A percentile compares a stretch with the other conserved stretches of the same genome.
Conservation (phyloP, 2,329 filamentous ascomycete genomes). For the Ophiostoma populinum region DNA sequence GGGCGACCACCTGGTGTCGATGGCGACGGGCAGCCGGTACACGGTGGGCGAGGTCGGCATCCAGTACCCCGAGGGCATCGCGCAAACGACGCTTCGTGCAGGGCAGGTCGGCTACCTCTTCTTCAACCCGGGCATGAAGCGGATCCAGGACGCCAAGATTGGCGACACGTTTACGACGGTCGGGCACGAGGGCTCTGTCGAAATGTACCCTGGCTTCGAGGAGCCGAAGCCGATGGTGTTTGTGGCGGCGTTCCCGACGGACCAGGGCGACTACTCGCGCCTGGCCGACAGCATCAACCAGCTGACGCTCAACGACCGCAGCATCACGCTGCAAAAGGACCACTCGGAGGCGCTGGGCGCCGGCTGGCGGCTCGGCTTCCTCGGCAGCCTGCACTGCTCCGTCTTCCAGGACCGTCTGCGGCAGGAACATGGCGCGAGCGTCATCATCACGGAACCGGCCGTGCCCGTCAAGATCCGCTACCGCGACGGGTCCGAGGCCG, state of each 20-base stretch:
- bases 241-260: constrained; percentile 86
- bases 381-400: constrained; percentile 96
- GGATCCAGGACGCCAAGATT: constrained; percentile 84
- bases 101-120: constrained; percentile 93
- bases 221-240: constrained; percentile 99
- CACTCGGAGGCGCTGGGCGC: constrained; percentile 85
- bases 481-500: constrained; percentile 55
- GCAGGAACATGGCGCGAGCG: constrained; percentile 83
- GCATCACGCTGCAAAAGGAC: constrained; percentile 85
- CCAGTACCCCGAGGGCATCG: constrained; percentile 76
- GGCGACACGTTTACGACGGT: constrained; percentile 86
- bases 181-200: constrained; percentile 57
- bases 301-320: constrained; percentile 84
- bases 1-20: constrained; percentile 73
- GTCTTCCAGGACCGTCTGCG: constrained; percentile 92
- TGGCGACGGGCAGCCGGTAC: constrained; percentile 79
- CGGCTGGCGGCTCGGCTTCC: constrained; percentile 83
- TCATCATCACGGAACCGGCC: constrained; percentile 92
- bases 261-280: constrained; percentile 72
- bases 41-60: constrained; percentile 93
- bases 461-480: constrained; percentile 81
- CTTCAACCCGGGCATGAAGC: constrained; percentile 98
- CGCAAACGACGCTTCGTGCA: constrained; percentile 64
- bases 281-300: constrained; percentile 90
- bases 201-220: constrained; percentile 80